phyloP scores from a whole-genome alignment of 176 grass and related monocot genomes.

The Oryza officinalis region DNA sequence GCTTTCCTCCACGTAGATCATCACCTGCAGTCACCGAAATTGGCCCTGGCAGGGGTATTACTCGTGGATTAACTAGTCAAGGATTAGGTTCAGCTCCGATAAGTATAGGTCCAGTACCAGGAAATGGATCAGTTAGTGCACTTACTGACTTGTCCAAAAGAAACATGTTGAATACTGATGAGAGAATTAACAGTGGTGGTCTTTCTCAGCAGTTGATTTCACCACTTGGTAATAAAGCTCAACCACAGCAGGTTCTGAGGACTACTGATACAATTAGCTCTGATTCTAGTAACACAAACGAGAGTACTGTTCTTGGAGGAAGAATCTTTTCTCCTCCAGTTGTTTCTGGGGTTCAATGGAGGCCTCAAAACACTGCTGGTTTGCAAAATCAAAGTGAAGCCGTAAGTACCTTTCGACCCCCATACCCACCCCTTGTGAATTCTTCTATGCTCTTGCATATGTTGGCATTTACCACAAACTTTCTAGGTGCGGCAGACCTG shows the following conservation, averaged over 20 bases:
- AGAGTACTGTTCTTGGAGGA: slow-evolving; percentile 58
- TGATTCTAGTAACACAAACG: slow-evolving; percentile 57
- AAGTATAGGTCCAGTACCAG: slow-evolving; percentile 53
- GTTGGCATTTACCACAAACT: slow-evolving; percentile 21
- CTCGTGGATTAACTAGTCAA: slow-evolving; percentile 62
- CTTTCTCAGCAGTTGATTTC: slow-evolving; percentile 60
- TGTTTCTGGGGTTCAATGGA: slow-evolving; percentile 82
- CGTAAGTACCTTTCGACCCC: slow-evolving; percentile 47
- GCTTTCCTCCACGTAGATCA: slow-evolving; percentile 59
- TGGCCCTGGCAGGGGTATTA: slow-evolving; percentile 60
- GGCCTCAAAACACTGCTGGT: slow-evolving; percentile 59
- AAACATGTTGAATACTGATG: slow-evolving; percentile 53
- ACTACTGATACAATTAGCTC: slow-evolving; percentile 55
- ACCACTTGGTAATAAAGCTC: slow-evolving; percentile 69
- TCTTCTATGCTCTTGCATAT: slow-evolving; percentile 19
- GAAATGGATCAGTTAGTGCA: slow-evolving; percentile 59
- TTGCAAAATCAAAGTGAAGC: slow-evolving; percentile 86
- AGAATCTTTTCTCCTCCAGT: slow-evolving; percentile 73
- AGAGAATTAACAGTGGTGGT: slow-evolving; percentile 48
- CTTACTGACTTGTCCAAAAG: slow-evolving; percentile 53
- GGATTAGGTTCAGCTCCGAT: slow-evolving; percentile 50
- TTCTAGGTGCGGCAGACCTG: not conserved
- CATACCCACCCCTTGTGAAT: slow-evolving; percentile 10
- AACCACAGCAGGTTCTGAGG: slow-evolving; percentile 57
- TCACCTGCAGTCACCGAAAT: slow-evolving; percentile 77